These are phyloP conservation scores for Hagleromyces aurorensis DNA, from an alignment of 805 yeast species.

Conservation along the genomic window DNA sequence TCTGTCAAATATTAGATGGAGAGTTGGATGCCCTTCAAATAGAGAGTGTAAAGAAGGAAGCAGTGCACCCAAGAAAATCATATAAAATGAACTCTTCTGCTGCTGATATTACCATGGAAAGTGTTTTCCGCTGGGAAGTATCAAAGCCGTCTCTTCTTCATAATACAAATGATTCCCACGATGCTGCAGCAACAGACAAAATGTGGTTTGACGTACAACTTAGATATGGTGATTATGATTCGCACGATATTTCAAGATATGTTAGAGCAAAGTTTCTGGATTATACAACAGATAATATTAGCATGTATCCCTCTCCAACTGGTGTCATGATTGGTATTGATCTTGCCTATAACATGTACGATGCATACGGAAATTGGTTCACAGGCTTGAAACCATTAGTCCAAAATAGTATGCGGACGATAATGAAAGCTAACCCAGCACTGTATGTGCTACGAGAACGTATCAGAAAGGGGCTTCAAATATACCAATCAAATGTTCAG, in stretches of 20 bases:
- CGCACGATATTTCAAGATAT: constrained; percentile 92
- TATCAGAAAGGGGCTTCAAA: constrained; percentile 85
- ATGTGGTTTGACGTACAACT: constrained; percentile 95
- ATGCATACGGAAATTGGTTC: constrained; percentile 96
- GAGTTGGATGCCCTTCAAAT: constrained; percentile 78
- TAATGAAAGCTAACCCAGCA: constrained; percentile 94
- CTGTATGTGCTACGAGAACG: constrained; percentile 86
- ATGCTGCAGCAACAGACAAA: constrained; percentile 51
- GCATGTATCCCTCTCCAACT: constrained; percentile 86
- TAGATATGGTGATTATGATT: constrained; percentile 94
- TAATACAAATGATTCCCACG: constrained; percentile 59
- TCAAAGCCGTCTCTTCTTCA: constrained; percentile 72
- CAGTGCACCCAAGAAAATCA: constrained; percentile 94
- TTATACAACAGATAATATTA: constrained; percentile 79
- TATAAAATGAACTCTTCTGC: constrained; percentile 94
- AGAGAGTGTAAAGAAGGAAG: constrained; percentile 79
- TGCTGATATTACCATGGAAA: constrained; percentile 77
- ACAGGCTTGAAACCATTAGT: constrained; percentile 86
- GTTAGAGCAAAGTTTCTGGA: constrained; percentile 89
- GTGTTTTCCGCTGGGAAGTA: constrained; percentile 76
- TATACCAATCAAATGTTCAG: constrained; percentile 89
- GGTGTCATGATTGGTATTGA: constrained; percentile 90
- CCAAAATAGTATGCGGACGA: constrained; percentile 86
- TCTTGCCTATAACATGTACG: constrained; percentile 91
- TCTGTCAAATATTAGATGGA: constrained; percentile 85